phyloP scores from a whole-genome alignment of 352 stramenopile genomes.

The Phytophthora pinifolia region DNA sequence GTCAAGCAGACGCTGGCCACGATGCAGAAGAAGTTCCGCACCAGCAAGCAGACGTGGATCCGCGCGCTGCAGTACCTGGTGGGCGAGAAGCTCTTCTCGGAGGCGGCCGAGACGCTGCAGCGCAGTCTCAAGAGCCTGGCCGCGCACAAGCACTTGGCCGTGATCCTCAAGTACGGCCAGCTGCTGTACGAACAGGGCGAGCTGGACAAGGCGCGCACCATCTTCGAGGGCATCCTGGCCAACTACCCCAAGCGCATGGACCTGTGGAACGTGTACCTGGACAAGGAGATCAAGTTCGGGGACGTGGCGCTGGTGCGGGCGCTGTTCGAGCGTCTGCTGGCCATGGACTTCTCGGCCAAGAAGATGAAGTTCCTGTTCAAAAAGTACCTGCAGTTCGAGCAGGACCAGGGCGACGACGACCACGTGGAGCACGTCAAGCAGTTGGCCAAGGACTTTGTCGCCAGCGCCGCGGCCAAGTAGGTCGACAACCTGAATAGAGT shows the following conservation, averaged over 20 bases:
- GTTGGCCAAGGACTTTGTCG: slow-evolving; percentile 93
- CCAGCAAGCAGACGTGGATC: slow-evolving; percentile 90
- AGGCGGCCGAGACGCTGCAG: slow-evolving; percentile 90
- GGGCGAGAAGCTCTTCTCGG: slow-evolving; percentile 59
- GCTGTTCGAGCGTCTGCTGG: slow-evolving; percentile 91
- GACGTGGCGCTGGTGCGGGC: slow-evolving; percentile 78
- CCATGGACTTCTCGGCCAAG: slow-evolving; percentile 95
- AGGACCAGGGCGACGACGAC: slow-evolving; percentile 88
- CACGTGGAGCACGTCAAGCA: slow-evolving; percentile 93
- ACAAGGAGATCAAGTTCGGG: slow-evolving; percentile 97
- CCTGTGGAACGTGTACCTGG: slow-evolving; percentile 96
- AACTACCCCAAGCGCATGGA: slow-evolving; percentile 97
- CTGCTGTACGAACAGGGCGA: slow-evolving; percentile 95
- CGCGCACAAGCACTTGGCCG: slow-evolving; percentile 93
- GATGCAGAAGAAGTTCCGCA: slow-evolving; percentile 93
- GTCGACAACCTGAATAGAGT: slow-evolving; percentile 39
- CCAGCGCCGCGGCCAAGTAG: slow-evolving; percentile 58
- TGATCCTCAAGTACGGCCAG: slow-evolving; percentile 95
- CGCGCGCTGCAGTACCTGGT: slow-evolving; percentile 87
- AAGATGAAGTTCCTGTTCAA: slow-evolving; percentile 99
- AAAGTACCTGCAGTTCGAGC: slow-evolving; percentile 95
- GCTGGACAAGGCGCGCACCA: slow-evolving; percentile 93
- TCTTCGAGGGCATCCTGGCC: slow-evolving; percentile 93
- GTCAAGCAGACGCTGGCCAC: slow-evolving; percentile 74
- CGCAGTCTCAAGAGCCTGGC: slow-evolving; percentile 91